phyloP scores from a whole-genome alignment of 345 rosid species.

The Eucalyptus marginata region DNA sequence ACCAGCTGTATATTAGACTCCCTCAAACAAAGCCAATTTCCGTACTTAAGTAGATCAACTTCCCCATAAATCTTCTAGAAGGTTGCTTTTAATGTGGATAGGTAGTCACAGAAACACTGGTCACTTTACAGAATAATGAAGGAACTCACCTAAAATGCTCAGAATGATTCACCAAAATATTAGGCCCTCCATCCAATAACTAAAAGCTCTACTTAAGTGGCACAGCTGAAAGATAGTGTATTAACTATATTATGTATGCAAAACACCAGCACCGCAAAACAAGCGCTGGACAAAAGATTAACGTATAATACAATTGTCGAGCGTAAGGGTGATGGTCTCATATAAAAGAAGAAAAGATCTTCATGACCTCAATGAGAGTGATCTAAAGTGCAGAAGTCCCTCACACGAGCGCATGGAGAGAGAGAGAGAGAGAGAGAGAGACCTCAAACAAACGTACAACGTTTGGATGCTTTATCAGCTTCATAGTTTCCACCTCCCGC shows the following conservation, averaged over 20 bases:
- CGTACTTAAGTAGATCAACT: not conserved
- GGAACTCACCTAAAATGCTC: not conserved
- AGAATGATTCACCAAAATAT: not conserved
- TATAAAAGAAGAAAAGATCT: not conserved
- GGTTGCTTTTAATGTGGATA: not conserved
- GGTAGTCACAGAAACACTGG: not conserved
- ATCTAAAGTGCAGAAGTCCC: not conserved
- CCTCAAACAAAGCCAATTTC: not conserved
- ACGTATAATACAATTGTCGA: not conserved
- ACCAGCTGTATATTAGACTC: not conserved
- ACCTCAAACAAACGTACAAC: constrained; percentile 86
- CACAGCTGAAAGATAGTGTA: not conserved
- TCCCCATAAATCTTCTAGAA: not conserved
- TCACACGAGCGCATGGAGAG: not conserved
- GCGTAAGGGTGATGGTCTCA: not conserved
- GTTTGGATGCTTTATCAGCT: constrained; percentile 87
- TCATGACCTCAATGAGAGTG: not conserved
- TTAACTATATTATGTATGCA: not conserved
- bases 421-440: constrained; percentile 6
- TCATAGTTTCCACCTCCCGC: constrained; percentile 91
- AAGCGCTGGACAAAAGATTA: not conserved
- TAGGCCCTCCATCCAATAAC: not conserved
- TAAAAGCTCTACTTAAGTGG: not conserved
- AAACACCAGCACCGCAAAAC: not conserved
- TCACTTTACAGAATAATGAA: not conserved